A percentile compares a stretch with the other conserved stretches of the same genome.
Conservation (phyloP, 2,329 filamentous ascomycete species). For the Aspergillus piperis region DNA sequence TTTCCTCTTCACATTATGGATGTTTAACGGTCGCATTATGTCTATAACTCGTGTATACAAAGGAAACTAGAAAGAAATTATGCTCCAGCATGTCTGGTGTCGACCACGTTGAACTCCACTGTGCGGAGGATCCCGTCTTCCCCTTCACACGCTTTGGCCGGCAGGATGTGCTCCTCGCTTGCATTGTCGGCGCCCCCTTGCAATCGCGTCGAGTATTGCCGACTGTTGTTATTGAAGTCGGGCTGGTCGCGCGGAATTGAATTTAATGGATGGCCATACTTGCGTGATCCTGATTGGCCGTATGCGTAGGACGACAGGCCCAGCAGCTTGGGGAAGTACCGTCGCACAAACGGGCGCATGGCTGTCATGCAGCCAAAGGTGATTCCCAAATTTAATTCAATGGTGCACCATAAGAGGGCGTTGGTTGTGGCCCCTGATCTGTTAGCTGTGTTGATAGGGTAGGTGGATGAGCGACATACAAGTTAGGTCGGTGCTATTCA, state of each 20-base stretch:
- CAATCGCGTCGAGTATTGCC: conserved; percentile 26
- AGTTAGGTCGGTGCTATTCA: conserved; percentile 27
- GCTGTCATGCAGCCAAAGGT: conserved; percentile 32
- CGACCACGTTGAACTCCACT: conserved; percentile 30
- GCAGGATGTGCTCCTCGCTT: conserved; percentile 29
- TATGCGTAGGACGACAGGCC: conserved; percentile 24
- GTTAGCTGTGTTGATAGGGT: neutral
- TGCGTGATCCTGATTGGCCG: conserved; percentile 19
- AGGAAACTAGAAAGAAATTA: too few relatives aligned
- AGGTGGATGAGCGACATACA: conserved; percentile 17
- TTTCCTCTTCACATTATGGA: too few relatives aligned
- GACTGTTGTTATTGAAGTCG: conserved; percentile 20
- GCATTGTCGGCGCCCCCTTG: conserved; percentile 20
- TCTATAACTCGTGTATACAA: too few relatives aligned
- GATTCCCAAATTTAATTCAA: conserved; percentile 34
- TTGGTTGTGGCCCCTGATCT: conserved; percentile 25
- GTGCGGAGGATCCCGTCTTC: conserved; percentile 29
- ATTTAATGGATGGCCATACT: conserved; percentile 24
- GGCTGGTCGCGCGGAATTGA: conserved; percentile 25
- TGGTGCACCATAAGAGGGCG: conserved; percentile 30
- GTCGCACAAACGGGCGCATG: conserved; percentile 30
- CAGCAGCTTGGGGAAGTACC: conserved; percentile 30
- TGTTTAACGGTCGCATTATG: too few relatives aligned
- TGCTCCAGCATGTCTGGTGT: conserved; percentile 2
- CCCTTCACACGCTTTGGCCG: neutral